A percentile compares a stretch with the other conserved stretches of the same genome.
phyloP scores from a whole-genome alignment of 805 yeast genomes.

The Yarrowia divulgata region DNA sequence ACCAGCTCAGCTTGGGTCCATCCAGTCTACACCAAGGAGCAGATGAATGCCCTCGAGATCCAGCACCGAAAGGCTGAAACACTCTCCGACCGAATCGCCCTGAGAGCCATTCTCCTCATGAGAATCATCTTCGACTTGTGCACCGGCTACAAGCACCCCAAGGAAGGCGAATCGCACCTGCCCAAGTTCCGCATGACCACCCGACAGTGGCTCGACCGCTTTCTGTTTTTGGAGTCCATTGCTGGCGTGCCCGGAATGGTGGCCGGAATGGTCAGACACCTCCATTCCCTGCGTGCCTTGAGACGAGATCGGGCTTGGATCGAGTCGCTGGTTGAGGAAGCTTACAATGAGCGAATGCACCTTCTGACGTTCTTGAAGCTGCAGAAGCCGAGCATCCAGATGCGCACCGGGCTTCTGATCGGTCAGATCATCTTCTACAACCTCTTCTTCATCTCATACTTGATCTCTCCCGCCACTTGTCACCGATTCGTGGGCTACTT shows the following conservation, averaged over 20 bases:
- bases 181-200: slow-evolving; percentile 62
- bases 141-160: slow-evolving; percentile 71
- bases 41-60: slow-evolving; percentile 55
- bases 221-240: slow-evolving; percentile 70
- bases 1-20: slow-evolving; percentile 53
- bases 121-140: slow-evolving; percentile 64
- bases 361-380: slow-evolving; percentile 69
- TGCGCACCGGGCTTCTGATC: slow-evolving; percentile 51
- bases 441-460: slow-evolving; percentile 65
- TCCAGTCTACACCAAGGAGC: slow-evolving; percentile 52
- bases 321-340: slow-evolving; percentile 75
- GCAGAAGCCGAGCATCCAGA: slow-evolving; percentile 67
- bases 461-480: slow-evolving; percentile 67
- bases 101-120: slow-evolving; percentile 54
- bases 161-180: slow-evolving; percentile 49
- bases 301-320: slow-evolving; percentile 77
- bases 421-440: slow-evolving; percentile 45
- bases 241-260: slow-evolving; percentile 84
- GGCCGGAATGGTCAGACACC: slow-evolving; percentile 73
- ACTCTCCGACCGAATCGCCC: slow-evolving; percentile 53
- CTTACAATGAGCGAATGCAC: slow-evolving; percentile 81
- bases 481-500: slow-evolving; percentile 80
- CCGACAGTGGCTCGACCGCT: slow-evolving; percentile 65
- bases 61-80: slow-evolving; percentile 62
- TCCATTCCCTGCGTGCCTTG: slow-evolving; percentile 66